phyloP scores from a whole-genome alignment of 2,329 filamentous ascomycete genomes.

The Helicocarpus griseus region DNA sequence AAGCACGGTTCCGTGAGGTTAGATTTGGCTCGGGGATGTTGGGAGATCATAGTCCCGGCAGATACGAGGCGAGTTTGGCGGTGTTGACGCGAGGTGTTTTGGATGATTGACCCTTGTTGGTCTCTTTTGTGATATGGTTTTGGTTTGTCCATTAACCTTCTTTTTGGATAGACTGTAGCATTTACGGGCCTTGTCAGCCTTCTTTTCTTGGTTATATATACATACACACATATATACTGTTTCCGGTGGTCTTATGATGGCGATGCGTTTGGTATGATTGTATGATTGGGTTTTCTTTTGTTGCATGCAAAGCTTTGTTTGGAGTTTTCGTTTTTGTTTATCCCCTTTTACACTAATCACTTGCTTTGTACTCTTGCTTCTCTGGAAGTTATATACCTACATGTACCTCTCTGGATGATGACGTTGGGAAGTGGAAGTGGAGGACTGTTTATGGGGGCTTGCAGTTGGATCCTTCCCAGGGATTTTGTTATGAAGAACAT shows the following conservation, averaged over 20 bases:
- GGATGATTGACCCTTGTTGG: conserved; percentile 24
- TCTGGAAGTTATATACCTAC: neutral
- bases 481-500: no score
- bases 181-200: neutral
- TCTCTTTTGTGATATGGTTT: neutral
- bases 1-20: conserved; percentile 59
- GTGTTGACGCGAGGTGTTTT: conserved; percentile 43
- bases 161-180: neutral
- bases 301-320: neutral
- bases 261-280: neutral
- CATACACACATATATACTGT: no score
- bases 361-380: no score
- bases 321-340: neutral
- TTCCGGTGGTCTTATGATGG: neutral
- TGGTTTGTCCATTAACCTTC: neutral
- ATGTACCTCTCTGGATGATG: neutral
- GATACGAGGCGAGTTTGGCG: conserved; percentile 61
- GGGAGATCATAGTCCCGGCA: conserved; percentile 63
- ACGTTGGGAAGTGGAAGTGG: no score
- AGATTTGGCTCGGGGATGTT: conserved; percentile 65
- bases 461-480: no score
- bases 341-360: neutral
- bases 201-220: no score
- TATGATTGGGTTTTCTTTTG: neutral
- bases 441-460: no score